Base-by-base conservation (phyloP, 345 rosid genomes). In the Acer negundo region DNA sequence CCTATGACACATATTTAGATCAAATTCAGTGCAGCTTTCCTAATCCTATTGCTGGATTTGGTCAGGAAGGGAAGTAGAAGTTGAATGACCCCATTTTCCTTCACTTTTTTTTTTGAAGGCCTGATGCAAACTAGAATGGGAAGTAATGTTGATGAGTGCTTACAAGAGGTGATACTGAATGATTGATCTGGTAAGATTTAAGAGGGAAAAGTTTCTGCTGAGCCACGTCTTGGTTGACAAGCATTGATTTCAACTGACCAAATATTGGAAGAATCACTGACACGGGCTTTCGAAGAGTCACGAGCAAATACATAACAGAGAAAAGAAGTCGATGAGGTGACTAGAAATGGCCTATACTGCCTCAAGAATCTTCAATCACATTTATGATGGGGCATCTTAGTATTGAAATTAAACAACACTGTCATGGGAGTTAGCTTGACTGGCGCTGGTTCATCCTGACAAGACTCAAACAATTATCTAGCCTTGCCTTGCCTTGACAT, bases 281-380 rank as follows among this genome's bases (percentile, higher is more conserved):
- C 61, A 90, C 93, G 2, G 96, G 96, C 82, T 91, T 93, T 38
- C 92, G 84, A 51, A 91, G 92, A 69, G 91, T 89, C 93, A 88
- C 88, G 16, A 91, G 89, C 59, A 89, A 92, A 15, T 92, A 91
- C 17, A 92, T 91, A 2, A 90, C 96, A 3, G 93, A 91, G 87
- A 91, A 91, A 58, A 91, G 89, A 6, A 31, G 38, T 31, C 38
- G 0, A 31, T 31, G 6, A 26, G 28, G 26, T 35, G n/a, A n/a
- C n/a, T n/a, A n/a, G n/a, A n/a, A n/a, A n/a, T n/a, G n/a, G n/a
- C n/a, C n/a, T n/a, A n/a, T 4, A 35, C 38, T 4, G 38, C 6
- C 38, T 4, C 11, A 2, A 42, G 46, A 7, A 53, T 53, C 58
- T 53, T 20, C 20, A 6, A 35, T 35, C 38, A 35, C 38, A 6